Conservation (phyloP, 2,329 filamentous ascomycete genomes). For the Rachicladosporium sp. region DNA sequence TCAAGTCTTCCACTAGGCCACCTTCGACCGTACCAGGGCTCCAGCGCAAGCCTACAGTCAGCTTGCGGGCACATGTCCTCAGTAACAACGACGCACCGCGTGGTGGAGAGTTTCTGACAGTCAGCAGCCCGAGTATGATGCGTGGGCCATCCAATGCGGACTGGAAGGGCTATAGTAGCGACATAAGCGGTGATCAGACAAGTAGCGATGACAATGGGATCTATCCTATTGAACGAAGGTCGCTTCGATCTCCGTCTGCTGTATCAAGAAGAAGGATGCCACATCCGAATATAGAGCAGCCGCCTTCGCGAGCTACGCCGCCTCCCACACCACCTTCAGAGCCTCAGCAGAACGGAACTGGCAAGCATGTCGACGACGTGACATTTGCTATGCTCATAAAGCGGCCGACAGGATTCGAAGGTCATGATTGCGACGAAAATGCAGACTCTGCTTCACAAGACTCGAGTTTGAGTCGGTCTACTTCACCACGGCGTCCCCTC, state of each 20-base stretch:
- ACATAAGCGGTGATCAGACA: slow-evolving; percentile 23
- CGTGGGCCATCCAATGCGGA: slow-evolving; percentile 6
- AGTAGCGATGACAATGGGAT: slow-evolving; percentile 18
- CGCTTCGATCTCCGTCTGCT: too few species aligned
- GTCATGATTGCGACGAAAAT: background rate
- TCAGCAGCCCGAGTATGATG: slow-evolving; percentile 3
- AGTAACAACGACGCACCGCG: slow-evolving; percentile 1
- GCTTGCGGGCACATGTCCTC: slow-evolving; percentile 1
- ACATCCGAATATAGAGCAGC: too few species aligned
- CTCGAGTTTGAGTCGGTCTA: too few species aligned
- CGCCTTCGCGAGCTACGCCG: too few species aligned
- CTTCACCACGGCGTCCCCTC: too few species aligned
- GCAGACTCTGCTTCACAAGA: too few species aligned
- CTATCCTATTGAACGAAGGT: background rate
- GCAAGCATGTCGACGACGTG: slow-evolving; percentile 1
- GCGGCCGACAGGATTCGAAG: slow-evolving; percentile 11
- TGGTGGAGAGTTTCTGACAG: slow-evolving; percentile 4
- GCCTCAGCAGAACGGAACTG: background rate
- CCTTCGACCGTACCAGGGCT: background rate
- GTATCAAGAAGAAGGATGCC: too few species aligned
- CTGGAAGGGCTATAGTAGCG: slow-evolving; percentile 21
- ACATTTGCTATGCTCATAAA: slow-evolving; percentile 11
- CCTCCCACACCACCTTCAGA: too few species aligned
- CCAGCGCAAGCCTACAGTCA: slow-evolving; percentile 3
- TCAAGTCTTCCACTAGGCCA: slow-evolving; percentile 1